Evolutionary conservation across 179 eudicot species (phyloP).

Genomic region (Spinacia oleracea): DNA sequence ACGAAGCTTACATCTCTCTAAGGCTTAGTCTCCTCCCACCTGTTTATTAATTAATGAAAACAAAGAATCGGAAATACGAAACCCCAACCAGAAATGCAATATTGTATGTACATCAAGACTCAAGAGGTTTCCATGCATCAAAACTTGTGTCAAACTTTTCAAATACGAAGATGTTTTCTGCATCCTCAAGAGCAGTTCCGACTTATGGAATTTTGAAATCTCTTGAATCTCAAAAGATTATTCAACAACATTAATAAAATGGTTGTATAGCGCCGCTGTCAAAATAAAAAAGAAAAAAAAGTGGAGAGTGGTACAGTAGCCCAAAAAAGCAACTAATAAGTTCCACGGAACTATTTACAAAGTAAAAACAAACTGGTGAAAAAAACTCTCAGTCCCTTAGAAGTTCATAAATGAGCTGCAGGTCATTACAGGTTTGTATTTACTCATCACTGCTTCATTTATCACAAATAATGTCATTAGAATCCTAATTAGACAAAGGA

Average conservation of each 20-base stretch:
- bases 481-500: not conserved
- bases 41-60: no score
- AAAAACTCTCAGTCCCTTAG: constrained; percentile 77
- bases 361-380: not conserved
- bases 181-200: not conserved
- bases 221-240: not conserved
- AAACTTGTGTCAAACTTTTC: not conserved
- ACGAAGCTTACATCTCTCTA: no score
- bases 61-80: no score
- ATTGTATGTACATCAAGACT: not conserved
- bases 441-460: constrained; percentile 48
- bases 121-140: not conserved
- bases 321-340: no score
- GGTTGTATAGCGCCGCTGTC: no score
- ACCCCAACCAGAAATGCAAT: not conserved
- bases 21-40: not conserved
- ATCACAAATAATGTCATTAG: not conserved
- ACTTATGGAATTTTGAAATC: not conserved
- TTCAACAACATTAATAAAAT: not conserved
- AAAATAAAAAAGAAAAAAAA: no score
- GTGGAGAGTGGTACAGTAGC: no score
- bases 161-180: not conserved
- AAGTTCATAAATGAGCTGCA: constrained; percentile 67
- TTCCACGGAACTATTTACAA: no score
- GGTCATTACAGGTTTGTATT: constrained; percentile 81